Evolutionary conservation across 108 stramenopile species (phyloP), one percentile per base, ranked within the genome.

Genomic region (Aureococcus anophagefferens): DNA sequence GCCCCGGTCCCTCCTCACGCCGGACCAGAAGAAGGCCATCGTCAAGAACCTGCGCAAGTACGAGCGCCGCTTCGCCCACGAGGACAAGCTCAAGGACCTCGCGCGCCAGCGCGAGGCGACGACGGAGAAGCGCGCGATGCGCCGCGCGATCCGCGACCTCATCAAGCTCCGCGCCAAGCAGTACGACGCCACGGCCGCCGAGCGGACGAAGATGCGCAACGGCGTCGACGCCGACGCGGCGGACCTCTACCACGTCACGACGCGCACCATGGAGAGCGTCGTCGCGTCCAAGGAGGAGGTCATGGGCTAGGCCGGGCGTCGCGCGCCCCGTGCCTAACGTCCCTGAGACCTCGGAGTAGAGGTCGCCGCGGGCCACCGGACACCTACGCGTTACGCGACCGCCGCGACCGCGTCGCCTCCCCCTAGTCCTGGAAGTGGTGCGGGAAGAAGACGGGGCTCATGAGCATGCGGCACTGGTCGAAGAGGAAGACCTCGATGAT

Each of bases 41-140:
- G 65, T 84, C 30, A 91, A 93, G 72, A 92, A 96, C 73, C 81
- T 98, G 63, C 92, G 92, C 37, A 95, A 95, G 83, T 98, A 98
- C 77, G 97, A 98, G 84, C 86, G 90, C 78, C 87, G 90, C 59
- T 98, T 98, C 85, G 96, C 96, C 64, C 86, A 86, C 70, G 94
- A 88, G 68, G 97, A 98, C 83, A 90, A 89, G 80, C 91, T 88
- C 76, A 89, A 91, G 66, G 83, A 89, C 72, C 80, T 85, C 25
- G 86, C 77, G 30, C 76, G 79, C 37, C 82, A 90, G 33, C 76
- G 91, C 70, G 88, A 91, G 77, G 89, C 89, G 72, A 93, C 93
- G 37, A 89, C 84, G 73, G 93, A 87, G 31, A 93, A 93, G 76
- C 86, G 93, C 5, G 79, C 80, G 63, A 81, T 77, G 46, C 86